These are phyloP conservation scores for Plantago elongata DNA, from an alignment of 257 asterid species.

Conservation along the genomic window DNA sequence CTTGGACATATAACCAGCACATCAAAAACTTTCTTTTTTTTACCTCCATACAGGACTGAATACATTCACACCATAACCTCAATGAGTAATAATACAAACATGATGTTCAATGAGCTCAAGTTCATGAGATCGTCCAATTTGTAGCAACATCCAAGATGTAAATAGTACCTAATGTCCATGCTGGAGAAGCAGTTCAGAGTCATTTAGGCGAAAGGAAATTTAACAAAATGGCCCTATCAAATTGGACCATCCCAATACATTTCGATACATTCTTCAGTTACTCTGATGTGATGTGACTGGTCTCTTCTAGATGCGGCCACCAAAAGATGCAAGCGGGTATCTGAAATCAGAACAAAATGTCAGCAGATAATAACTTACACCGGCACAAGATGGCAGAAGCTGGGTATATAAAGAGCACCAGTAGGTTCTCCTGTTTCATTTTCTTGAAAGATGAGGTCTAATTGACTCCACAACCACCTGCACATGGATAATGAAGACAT, in stretches of 20 bases:
- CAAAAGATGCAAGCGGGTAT: constrained; percentile 12
- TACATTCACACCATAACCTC: constrained; percentile 25
- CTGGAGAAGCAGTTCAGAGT: constrained; percentile 11
- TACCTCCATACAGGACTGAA: constrained; percentile 16
- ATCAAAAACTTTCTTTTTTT: constrained; percentile 13
- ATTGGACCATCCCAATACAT: constrained; percentile 9
- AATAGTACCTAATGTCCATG: constrained; percentile 1
- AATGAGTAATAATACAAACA: constrained; percentile 11
- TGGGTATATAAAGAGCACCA: constrained; percentile 22
- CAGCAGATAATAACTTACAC: background rate
- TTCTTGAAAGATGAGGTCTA: constrained; percentile 67
- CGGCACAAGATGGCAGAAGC: constrained; percentile 5
- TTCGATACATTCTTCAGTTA: constrained; percentile 18
- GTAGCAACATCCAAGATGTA: constrained; percentile 12
- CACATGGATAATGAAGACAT: constrained; percentile 18
- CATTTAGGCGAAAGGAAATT: constrained; percentile 1
- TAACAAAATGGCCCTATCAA: constrained; percentile 21
- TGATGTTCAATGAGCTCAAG: constrained; percentile 13
- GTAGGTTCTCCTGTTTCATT: constrained; percentile 27
- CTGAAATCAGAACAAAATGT: constrained; percentile 15
- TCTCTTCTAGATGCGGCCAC: constrained; percentile 21
- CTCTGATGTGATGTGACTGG: background rate
- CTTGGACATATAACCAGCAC: constrained; percentile 13
- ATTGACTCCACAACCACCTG: constrained; percentile 98
- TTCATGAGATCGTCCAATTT: constrained; percentile 18